Evolutionary conservation across 768 basidiomycete species (phyloP).

Genomic region (Mycena floridula): DNA sequence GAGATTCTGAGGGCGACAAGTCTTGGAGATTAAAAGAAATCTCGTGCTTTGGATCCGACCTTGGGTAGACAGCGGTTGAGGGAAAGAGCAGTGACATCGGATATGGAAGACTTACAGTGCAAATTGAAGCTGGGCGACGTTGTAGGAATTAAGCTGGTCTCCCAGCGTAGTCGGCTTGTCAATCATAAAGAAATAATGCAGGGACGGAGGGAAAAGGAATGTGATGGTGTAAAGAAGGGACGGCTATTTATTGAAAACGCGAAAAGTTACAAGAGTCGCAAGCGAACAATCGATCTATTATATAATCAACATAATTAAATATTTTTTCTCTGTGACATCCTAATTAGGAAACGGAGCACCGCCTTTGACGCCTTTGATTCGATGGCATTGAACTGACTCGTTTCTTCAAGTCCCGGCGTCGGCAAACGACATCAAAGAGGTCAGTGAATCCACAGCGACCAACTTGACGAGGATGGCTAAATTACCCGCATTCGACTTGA

Average conservation of each 20-base stretch:
- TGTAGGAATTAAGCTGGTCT: conserved; percentile 50
- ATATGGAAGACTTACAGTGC: conserved; percentile 41
- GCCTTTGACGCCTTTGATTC: no score
- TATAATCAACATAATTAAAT: no score
- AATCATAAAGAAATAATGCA: conserved; percentile 43
- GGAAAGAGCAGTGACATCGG: conserved; percentile 12
- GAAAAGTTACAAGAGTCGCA: no score
- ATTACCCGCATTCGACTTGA: conserved; percentile 5
- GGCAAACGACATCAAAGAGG: no score
- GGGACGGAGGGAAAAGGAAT: conserved; percentile 3
- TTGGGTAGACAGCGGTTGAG: conserved; percentile 17
- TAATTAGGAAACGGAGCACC: no score
- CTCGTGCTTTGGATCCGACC: conserved; percentile 38
- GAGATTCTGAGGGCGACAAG: conserved; percentile 40
- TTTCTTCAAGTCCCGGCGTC: no score
- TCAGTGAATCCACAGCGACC: no score
- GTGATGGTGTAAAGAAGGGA: not conserved
- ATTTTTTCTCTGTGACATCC: no score
- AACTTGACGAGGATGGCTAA: no score
- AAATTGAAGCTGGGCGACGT: conserved; percentile 59
- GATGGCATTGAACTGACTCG: no score
- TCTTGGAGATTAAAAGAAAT: conserved; percentile 37
- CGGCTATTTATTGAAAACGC: not conserved
- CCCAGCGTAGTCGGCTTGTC: conserved; percentile 35
- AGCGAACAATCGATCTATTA: no score